A percentile compares a stretch with the other conserved stretches of the same genome.
Conservation (phyloP, 192 early-diverging fungal species). For the Gonapodya prolifera region DNA sequence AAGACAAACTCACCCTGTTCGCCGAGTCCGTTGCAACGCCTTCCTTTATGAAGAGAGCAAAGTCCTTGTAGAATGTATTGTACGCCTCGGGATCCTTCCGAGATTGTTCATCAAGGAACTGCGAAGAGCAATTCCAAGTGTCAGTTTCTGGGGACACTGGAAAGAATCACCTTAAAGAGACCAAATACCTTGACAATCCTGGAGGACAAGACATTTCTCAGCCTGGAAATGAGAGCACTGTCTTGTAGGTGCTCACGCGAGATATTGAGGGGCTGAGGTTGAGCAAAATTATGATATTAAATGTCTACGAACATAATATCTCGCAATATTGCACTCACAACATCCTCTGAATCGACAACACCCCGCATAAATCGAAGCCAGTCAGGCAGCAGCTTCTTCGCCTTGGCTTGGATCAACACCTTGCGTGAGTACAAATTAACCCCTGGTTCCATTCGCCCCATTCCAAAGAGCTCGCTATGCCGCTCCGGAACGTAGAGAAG, state of each 20-base stretch:
- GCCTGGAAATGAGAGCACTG: conserved; percentile 7
- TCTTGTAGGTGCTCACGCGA: conserved; percentile 11
- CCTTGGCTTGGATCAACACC: conserved; percentile 53
- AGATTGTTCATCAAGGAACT: conserved; percentile 8
- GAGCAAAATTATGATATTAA: not conserved
- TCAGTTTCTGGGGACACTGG: not conserved
- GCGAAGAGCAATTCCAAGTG: not conserved
- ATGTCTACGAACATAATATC: too few relatives aligned
- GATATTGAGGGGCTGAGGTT: conserved; percentile 8
- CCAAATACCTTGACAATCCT: conserved; percentile 6
- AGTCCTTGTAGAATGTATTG: conserved; percentile 5
- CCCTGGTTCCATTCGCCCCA: conserved; percentile 39
- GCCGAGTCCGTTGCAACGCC: conserved; percentile 7
- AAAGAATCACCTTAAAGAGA: not conserved
- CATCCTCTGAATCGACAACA: conserved; percentile 12
- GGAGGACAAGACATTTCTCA: conserved; percentile 7
- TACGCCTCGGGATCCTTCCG: conserved; percentile 8
- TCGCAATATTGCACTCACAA: not conserved
- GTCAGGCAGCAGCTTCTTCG: conserved; percentile 17
- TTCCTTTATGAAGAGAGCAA: conserved; percentile 11
- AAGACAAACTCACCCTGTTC: not conserved
- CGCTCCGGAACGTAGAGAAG: conserved; percentile 46
- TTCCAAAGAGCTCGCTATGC: conserved; percentile 40
- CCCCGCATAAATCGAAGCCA: conserved; percentile 10
- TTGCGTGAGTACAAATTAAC: conserved; percentile 51